A percentile compares a stretch with the other conserved stretches of the same genome.
phyloP scores from a whole-genome alignment of 345 rosid species.

The Raphanus raphanistrum region DNA sequence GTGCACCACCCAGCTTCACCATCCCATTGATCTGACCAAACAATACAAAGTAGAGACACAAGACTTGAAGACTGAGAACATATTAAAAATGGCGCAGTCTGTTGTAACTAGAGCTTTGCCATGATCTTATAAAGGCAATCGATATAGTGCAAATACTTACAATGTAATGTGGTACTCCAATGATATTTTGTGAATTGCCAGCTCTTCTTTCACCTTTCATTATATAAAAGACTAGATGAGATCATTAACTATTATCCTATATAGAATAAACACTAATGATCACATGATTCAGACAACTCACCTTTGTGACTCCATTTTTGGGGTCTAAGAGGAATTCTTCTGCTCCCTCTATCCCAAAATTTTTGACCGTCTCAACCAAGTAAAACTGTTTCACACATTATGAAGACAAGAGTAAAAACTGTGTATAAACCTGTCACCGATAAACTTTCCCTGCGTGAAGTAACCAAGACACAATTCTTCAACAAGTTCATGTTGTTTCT shows the following conservation, averaged over 20 bases:
- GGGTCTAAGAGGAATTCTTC: slow-evolving; percentile 76
- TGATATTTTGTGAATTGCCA: slow-evolving; percentile 53
- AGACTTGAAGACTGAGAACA: not conserved
- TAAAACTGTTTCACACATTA: slow-evolving; percentile 33
- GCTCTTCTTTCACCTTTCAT: slow-evolving; percentile 70
- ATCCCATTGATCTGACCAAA: slow-evolving; percentile 75
- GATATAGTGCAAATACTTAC: slow-evolving; percentile 40
- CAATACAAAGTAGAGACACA: not conserved
- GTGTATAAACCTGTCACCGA: slow-evolving; percentile 63
- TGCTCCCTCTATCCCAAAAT: slow-evolving; percentile 77
- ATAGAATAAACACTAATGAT: not conserved
- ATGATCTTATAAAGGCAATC: not conserved
- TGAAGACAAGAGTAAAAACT: too few species aligned
- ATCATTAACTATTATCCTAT: not conserved
- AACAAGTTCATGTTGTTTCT: slow-evolving; percentile 73
- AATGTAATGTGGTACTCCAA: slow-evolving; percentile 79
- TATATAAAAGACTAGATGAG: not conserved
- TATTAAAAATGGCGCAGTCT: not conserved
- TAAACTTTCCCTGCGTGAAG: slow-evolving; percentile 81
- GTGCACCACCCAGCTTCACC: slow-evolving; percentile 71
- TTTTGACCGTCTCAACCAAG: slow-evolving; percentile 69
- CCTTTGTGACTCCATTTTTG: slow-evolving; percentile 62
- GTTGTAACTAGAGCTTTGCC: not conserved
- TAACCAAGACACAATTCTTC: slow-evolving; percentile 79
- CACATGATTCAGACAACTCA: not conserved